These are phyloP conservation scores for Fusarium sp. DNA, from an alignment of 2,329 filamentous ascomycete genomes.

Conservation along the genomic window DNA sequence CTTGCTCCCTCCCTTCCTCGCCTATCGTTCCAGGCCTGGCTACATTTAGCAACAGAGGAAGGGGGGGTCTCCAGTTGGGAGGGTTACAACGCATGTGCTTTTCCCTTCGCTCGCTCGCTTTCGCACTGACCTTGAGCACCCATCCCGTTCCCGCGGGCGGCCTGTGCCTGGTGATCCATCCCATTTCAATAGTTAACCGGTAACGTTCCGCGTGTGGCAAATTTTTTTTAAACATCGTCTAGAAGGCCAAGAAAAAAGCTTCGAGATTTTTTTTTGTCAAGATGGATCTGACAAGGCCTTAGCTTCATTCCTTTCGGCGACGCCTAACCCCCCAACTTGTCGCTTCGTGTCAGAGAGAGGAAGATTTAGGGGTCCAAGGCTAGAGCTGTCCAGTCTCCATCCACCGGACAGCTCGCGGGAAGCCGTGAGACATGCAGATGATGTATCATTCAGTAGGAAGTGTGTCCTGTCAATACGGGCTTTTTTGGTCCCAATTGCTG, in stretches of 20 bases:
- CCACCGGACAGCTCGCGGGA: neutral
- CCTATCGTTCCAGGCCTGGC: slow-evolving; percentile 29
- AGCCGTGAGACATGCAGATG: slow-evolving; percentile 9
- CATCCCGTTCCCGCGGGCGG: neutral
- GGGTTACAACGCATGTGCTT: slow-evolving; percentile 12
- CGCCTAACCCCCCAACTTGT: neutral
- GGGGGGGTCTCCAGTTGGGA: neutral
- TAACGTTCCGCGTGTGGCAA: slow-evolving; percentile 18
- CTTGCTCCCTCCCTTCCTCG: slow-evolving; percentile 9
- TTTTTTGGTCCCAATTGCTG: neutral
- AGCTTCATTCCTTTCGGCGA: slow-evolving; percentile 4
- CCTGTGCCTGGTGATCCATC: neutral
- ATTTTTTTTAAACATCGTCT: neutral
- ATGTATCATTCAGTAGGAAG: neutral
- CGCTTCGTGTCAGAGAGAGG: neutral
- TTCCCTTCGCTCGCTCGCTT: neutral
- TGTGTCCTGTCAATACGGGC: neutral
- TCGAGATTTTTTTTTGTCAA: neutral
- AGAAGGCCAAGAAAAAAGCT: slow-evolving; percentile 15
- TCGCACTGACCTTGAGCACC: slow-evolving; percentile 7
- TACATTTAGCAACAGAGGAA: neutral
- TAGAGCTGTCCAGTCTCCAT: neutral
- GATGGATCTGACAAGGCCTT: slow-evolving; percentile 19
- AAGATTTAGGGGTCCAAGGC: neutral
- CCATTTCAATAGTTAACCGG: neutral